Conservation (phyloP, 2,329 filamentous ascomycete species). For the Phaeosphaeriaceae sp. region DNA sequence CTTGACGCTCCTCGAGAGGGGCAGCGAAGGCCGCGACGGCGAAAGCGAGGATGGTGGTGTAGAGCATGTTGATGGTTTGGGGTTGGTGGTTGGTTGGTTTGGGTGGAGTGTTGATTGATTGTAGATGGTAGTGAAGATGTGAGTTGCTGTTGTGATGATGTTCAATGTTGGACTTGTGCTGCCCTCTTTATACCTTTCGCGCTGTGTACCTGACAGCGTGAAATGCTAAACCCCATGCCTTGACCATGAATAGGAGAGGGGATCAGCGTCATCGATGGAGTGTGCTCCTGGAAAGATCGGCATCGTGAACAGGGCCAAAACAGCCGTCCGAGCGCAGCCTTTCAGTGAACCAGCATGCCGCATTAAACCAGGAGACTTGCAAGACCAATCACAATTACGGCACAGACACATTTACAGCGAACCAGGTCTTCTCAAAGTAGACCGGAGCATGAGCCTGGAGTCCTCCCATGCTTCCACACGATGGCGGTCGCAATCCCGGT, state of each 20-base stretch:
- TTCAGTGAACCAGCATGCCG: slow-evolving; percentile 17
- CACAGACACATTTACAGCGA: not conserved
- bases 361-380: not conserved
- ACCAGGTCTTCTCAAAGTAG: not conserved
- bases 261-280: slow-evolving; percentile 35
- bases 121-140: slow-evolving; percentile 20
- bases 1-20: slow-evolving; percentile 42
- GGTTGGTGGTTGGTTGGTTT: slow-evolving; percentile 19
- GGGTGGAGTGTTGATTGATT: slow-evolving; percentile 13
- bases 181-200: slow-evolving; percentile 42
- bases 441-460: not conserved
- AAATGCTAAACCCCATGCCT: slow-evolving; percentile 1
- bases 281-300: slow-evolving; percentile 22
- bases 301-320: slow-evolving; percentile 20
- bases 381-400: not conserved
- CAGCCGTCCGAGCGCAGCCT: slow-evolving; percentile 12
- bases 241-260: slow-evolving; percentile 4
- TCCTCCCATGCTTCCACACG: not conserved
- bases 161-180: slow-evolving; percentile 20
- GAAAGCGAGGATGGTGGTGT: slow-evolving; percentile 43
- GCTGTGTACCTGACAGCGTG: slow-evolving; percentile 7
- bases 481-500: slow-evolving; percentile 12
- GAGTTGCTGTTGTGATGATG: slow-evolving; percentile 32
- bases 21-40: slow-evolving; percentile 40
- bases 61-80: slow-evolving; percentile 40